These are phyloP conservation scores for Xylaria sp. DNA, from an alignment of 2,329 filamentous ascomycete species.

Conservation along the genomic window DNA sequence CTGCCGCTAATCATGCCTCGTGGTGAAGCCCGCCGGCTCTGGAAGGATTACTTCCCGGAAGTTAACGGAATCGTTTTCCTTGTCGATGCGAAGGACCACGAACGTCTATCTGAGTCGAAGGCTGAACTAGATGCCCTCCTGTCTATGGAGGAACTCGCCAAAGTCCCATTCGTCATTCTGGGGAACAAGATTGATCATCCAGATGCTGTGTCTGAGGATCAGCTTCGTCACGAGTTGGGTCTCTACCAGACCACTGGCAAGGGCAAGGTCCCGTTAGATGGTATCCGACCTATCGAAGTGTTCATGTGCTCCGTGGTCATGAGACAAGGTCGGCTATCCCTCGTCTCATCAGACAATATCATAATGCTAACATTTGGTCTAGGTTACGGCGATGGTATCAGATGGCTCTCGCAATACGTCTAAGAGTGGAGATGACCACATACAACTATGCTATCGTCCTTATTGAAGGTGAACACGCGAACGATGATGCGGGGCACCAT, in stretches of 20 bases:
- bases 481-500: constrained; percentile 39
- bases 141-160: constrained; percentile 94
- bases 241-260: constrained; percentile 97
- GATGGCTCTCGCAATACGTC: constrained; percentile 93
- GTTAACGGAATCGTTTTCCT: constrained; percentile 97
- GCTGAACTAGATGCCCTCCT: constrained; percentile 95
- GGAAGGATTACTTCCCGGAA: constrained; percentile 98
- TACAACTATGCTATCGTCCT: constrained; percentile 27
- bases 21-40: constrained; percentile 82
- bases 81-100: constrained; percentile 96
- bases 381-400: constrained; percentile 89
- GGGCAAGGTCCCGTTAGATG: constrained; percentile 91
- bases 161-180: constrained; percentile 94
- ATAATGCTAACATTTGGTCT: constrained; percentile 38
- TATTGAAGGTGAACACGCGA: constrained; percentile 31
- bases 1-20: constrained; percentile 22
- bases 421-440: constrained; percentile 55
- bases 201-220: constrained; percentile 93
- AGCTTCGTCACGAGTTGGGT: constrained; percentile 90
- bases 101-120: constrained; percentile 94
- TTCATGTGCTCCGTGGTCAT: constrained; percentile 99
- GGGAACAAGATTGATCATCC: constrained; percentile 99
- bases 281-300: constrained; percentile 93
- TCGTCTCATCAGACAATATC: neutral
- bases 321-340: constrained; percentile 77